Conservation (phyloP, 176 grass and related monocot genomes). For the Triticum urartu region DNA sequence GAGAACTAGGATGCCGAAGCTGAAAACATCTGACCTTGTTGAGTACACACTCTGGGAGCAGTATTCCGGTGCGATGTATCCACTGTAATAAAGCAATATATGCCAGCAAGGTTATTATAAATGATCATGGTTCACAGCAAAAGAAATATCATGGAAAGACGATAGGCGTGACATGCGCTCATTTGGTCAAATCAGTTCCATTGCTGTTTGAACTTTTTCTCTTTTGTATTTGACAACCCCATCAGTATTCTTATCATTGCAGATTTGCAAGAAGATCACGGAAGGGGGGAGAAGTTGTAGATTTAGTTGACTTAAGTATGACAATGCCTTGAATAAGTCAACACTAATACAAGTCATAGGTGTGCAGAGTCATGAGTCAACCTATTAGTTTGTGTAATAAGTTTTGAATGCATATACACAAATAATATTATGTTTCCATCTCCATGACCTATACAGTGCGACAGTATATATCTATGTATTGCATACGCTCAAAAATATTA, state of each 20-base stretch:
- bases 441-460: not conserved
- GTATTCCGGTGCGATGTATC: constrained; percentile 56
- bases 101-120: not conserved
- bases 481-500: no score
- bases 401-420: not conserved
- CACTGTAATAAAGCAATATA: constrained; percentile 28
- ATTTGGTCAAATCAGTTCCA: not conserved
- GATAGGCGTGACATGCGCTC: not conserved
- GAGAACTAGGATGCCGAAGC: constrained; percentile 47
- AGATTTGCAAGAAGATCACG: not conserved
- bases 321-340: not conserved
- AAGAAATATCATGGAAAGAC: not conserved
- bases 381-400: not conserved
- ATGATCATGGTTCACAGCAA: no score
- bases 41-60: constrained; percentile 37
- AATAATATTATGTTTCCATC: not conserved
- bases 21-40: constrained; percentile 46
- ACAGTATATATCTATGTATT: not conserved
- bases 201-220: not conserved
- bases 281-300: not conserved
- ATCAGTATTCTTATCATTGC: not conserved
- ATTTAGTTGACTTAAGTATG: not conserved
- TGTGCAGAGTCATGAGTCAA: not conserved
- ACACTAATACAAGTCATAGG: not conserved
- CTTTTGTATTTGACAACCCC: not conserved